Base-by-base conservation (phyloP, 805 yeast genomes). In the Clavispora asparagi region DNA sequence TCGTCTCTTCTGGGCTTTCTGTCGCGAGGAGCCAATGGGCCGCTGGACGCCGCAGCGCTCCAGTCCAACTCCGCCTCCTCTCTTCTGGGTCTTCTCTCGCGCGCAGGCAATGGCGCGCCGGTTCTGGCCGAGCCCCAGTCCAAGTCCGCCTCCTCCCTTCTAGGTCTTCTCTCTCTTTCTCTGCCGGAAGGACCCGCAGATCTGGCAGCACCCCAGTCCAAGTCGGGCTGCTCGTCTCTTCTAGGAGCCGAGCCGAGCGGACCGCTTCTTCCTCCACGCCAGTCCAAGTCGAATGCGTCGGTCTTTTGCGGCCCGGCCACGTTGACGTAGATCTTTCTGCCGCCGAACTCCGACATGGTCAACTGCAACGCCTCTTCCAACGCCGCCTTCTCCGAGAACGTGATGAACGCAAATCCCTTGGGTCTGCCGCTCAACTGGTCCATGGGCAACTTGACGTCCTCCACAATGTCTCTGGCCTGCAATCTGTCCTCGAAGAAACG, bases 361-460 rank as follows among this genome's bases (percentile, higher is more conserved):
- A 78, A 70, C 44, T 64, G 59, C 51, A 79, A 69, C 1, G 82
- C 79, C 53, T 74, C 79, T 60, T 77, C 80, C 56, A 79, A 71
- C 9, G 65, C 58, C 11, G 64, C 72, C 58, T 77, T 68, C 49
- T 71, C 69, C 25, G 59, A 57, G 54, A 79, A 78, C 13, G 81
- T 74, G 51, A 79, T 67, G 49, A 79, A 79, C 32, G 81, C 83
- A 59, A 72, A 78, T 12, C 82, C 81, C 58, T 71, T 76, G 45
- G 87, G 75, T 60, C 83, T 80, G 32, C 87, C 83, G 47, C 82
- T 79, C 51, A 57, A 67, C 60, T 56, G 64, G 66, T 87, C 95
- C 60, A 72, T 77, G 55, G 96, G 96, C 54, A 88, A 79, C 51
- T 82, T 80, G 51, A 90, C 74, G 45, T 81, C 83, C 40, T 73